Base-by-base conservation (phyloP, 345 rosid genomes). In the Syzygium aromaticum region DNA sequence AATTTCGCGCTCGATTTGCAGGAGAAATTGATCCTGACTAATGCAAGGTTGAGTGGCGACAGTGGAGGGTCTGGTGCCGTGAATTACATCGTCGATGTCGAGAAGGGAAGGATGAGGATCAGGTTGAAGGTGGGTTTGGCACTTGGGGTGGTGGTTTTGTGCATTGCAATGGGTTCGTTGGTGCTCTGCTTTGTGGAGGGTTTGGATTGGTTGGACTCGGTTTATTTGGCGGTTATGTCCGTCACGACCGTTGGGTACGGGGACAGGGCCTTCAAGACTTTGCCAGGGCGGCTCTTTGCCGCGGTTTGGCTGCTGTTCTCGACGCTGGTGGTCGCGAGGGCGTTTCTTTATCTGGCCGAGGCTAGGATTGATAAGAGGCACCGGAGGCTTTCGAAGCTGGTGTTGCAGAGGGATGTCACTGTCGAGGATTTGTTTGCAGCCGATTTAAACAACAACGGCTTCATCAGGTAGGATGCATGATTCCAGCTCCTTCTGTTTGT, bases 41-140 rank as follows among this genome's bases (percentile, higher is more conserved):
- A 94, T 16, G 92, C 93, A 56, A 64, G 90, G 17, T 84, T 90
- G 89, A 89, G 87, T 28, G 87, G 90, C 23, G 77, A 51, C 15
- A 49, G 86, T 3, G 89, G 86, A 28, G 56, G 88, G 17, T 94
- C 91, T 88, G 91, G 92, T 1, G 94, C 98, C 2, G 90, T 86
- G 84, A 87, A 90, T 86, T 95, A 91, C 89, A 91, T 95, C 10
- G 92, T 94, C 4, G 97, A 95, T 88, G 93, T 94, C 27, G 92
- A 93, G 25, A 95, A 94, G 84, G 97, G 97, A 1, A 88, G 98
- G 93, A 94, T 95, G 98, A 93, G 98, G 95, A 95, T 94, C 77
- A 91, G 98, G 86, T 87, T 94, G 89, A 95, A 95, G 89, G 98
- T 95, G 16, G 90, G 93, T 6, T 88, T 95, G 88, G 98, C 98